Conservation (phyloP, 306 rosid species). For the Ceratonia siliqua region DNA sequence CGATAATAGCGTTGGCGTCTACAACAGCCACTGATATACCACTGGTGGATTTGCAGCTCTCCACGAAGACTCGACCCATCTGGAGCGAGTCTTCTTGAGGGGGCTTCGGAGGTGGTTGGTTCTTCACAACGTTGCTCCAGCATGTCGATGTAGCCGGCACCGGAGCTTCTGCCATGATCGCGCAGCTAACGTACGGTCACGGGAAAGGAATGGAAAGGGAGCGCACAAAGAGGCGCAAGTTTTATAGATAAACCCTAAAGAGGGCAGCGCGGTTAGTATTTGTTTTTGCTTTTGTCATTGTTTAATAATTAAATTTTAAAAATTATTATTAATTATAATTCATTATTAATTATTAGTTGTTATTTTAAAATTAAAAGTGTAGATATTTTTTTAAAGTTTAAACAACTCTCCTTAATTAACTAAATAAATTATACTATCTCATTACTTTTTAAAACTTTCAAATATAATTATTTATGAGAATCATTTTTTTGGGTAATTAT, state of each 20-base stretch:
- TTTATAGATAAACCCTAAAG: slow-evolving; percentile 39
- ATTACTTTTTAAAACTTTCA: no score
- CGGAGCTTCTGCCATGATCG: slow-evolving; percentile 50
- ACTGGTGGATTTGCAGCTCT: slow-evolving; percentile 56
- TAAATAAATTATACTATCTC: no score
- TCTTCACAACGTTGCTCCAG: slow-evolving; percentile 76
- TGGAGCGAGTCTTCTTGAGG: slow-evolving; percentile 35
- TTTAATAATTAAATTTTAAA: no score
- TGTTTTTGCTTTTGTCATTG: no score
- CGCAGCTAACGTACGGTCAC: not conserved
- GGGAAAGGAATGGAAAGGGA: not conserved
- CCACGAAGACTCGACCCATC: slow-evolving; percentile 42
- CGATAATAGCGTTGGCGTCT: slow-evolving; percentile 82
- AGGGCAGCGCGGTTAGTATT: not conserved
- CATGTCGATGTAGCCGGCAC: slow-evolving; percentile 30
- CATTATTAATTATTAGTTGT: no score
- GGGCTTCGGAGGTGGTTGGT: slow-evolving; percentile 45
- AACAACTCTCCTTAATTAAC: no score
- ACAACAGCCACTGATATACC: slow-evolving; percentile 74
- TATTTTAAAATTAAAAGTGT: no score
- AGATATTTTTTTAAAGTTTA: no score
- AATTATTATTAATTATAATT: no score
- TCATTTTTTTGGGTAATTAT: no score
- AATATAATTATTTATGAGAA: no score
- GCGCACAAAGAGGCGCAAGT: not conserved